Conservation (phyloP, 805 yeast species). For the Barnettozyma populi region DNA sequence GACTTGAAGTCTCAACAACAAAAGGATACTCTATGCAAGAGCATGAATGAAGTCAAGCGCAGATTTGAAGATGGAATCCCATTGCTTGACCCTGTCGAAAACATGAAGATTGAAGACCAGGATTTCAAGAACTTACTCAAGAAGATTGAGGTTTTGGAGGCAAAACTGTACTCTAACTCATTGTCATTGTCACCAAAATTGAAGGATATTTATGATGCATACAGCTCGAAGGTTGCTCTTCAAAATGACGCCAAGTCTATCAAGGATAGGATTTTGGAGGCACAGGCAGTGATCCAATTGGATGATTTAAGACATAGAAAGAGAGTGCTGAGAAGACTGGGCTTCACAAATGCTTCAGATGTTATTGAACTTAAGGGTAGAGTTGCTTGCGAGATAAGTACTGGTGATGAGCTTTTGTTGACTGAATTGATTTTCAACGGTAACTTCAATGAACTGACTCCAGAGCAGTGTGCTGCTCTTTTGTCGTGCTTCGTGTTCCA, state of each 20-base stretch:
- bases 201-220: conserved; percentile 57
- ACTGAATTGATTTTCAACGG: conserved; percentile 96
- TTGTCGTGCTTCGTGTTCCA: conserved; percentile 95
- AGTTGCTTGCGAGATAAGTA: conserved; percentile 93
- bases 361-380: conserved; percentile 95
- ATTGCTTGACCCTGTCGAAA: conserved; percentile 81
- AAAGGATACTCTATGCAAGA: conserved; percentile 58
- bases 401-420: conserved; percentile 76
- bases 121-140: conserved; percentile 66
- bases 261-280: conserved; percentile 66
- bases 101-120: conserved; percentile 86
- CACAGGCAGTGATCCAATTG: conserved; percentile 87
- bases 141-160: conserved; percentile 78
- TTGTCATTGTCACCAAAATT: conserved; percentile 56
- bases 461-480: conserved; percentile 90
- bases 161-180: conserved; percentile 67
- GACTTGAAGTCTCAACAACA: conserved; percentile 60
- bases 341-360: conserved; percentile 81
- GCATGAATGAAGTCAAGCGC: conserved; percentile 72
- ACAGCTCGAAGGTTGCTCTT: conserved; percentile 57
- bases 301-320: conserved; percentile 92
- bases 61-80: conserved; percentile 91
- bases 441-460: conserved; percentile 79
- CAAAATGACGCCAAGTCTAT: conserved; percentile 52
- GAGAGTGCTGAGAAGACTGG: conserved; percentile 86